Evolutionary conservation across 306 rosid genomes (phyloP).

Genomic region (Vigna hirtella): DNA sequence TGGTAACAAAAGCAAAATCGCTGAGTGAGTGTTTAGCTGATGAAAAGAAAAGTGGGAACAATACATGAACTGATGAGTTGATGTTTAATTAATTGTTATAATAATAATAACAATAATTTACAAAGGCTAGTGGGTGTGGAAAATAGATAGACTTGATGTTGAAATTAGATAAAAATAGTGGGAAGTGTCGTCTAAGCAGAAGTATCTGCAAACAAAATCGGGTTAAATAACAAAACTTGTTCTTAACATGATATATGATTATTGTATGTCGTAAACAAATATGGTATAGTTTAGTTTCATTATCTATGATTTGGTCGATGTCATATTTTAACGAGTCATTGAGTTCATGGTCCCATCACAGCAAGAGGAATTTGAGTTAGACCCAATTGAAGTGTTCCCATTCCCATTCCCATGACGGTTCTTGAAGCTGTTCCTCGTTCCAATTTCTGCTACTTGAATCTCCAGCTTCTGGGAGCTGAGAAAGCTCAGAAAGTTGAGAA

Average conservation of each 20-base stretch:
- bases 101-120: neutral
- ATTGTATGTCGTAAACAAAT: neutral
- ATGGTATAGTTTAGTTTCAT: neutral
- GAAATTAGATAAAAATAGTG: neutral
- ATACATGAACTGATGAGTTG: neutral
- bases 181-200: neutral
- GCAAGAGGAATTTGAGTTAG: slow-evolving; percentile 6
- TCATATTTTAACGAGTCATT: neutral
- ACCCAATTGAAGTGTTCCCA: slow-evolving; percentile 60
- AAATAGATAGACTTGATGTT: slow-evolving; percentile 12
- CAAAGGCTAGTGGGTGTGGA: slow-evolving; percentile 1
- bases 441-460: slow-evolving; percentile 44
- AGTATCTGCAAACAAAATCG: neutral
- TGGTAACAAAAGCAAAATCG: too few species aligned
- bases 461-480: slow-evolving; percentile 39
- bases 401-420: slow-evolving; percentile 67
- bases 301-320: neutral
- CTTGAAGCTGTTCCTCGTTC: slow-evolving; percentile 43
- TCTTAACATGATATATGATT: neutral
- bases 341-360: neutral
- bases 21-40: neutral
- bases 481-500: slow-evolving; percentile 47
- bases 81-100: neutral
- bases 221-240: neutral
- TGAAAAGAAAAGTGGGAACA: neutral